Conservation (phyloP, 345 rosid species). For the Arabidopsis arenosa region DNA sequence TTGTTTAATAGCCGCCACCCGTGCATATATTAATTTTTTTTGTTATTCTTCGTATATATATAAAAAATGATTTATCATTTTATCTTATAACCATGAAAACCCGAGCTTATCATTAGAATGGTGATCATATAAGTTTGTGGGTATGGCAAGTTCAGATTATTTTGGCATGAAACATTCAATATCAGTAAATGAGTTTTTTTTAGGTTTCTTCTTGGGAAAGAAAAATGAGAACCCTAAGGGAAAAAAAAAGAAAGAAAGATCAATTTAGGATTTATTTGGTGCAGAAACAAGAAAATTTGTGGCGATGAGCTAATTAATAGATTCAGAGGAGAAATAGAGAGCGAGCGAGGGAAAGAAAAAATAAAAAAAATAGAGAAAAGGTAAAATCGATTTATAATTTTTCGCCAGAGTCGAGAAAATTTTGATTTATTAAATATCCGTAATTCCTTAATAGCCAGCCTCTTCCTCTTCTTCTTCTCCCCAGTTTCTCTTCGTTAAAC, state of each 20-base stretch:
- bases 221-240: conserved; percentile 20
- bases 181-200: not conserved
- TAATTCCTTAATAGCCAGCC: not conserved
- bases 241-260: not conserved
- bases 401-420: conserved; percentile 14
- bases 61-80: not conserved
- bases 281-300: conserved; percentile 6
- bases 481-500: conserved; percentile 24
- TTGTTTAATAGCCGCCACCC: not conserved
- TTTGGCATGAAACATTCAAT: not conserved
- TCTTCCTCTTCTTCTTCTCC: not conserved
- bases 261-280: not conserved
- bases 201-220: conserved; percentile 24
- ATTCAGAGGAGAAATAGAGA: conserved; percentile 14
- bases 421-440: not conserved
- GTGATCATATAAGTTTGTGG: not conserved
- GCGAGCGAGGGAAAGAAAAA: not conserved
- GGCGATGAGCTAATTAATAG: conserved; percentile 24
- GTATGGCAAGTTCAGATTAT: not conserved
- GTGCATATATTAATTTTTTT: too few relatives aligned
- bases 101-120: not conserved
- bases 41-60: too few relatives aligned
- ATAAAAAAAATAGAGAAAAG: not conserved
- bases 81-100: not conserved
- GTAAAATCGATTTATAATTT: conserved; percentile 3